These are phyloP conservation scores for Eucalyptus regnans DNA, from an alignment of 345 rosid genomes.

Conservation along the genomic window DNA sequence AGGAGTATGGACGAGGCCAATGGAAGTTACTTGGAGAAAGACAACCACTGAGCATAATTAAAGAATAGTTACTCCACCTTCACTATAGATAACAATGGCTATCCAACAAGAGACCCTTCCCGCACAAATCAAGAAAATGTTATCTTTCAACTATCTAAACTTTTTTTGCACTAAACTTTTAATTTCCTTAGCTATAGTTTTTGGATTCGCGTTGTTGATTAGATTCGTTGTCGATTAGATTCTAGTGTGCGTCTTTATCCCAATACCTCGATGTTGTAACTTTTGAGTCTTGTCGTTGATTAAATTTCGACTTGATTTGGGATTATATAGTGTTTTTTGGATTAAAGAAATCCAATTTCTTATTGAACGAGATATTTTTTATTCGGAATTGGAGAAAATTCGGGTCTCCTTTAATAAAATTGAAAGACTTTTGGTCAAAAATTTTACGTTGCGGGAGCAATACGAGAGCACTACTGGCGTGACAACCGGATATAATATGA, in stretches of 20 bases:
- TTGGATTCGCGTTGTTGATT: rapidly evolving
- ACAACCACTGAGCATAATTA: neutral
- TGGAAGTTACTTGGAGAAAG: neutral
- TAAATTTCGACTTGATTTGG: too few relatives aligned
- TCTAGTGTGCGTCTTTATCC: neutral
- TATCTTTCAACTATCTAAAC: neutral
- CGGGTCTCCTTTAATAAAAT: neutral
- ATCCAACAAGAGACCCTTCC: neutral
- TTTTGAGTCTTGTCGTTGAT: neutral
- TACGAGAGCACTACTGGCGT: neutral
- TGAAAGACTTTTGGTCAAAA: neutral
- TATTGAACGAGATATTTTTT: neutral
- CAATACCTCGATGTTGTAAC: rapidly evolving
- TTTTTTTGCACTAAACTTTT: neutral
- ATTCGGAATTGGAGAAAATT: too few relatives aligned
- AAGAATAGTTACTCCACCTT: neutral
- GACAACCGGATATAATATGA: neutral
- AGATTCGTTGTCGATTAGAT: neutral
- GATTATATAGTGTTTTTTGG: neutral
- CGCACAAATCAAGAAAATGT: neutral
- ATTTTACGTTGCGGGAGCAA: neutral
- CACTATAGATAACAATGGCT: neutral
- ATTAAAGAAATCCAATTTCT: neutral
- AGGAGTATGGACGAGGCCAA: neutral
- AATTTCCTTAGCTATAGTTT: neutral